Evolutionary conservation across 768 basidiomycete genomes (phyloP).

Genomic region (Boletus fagicola): DNA sequence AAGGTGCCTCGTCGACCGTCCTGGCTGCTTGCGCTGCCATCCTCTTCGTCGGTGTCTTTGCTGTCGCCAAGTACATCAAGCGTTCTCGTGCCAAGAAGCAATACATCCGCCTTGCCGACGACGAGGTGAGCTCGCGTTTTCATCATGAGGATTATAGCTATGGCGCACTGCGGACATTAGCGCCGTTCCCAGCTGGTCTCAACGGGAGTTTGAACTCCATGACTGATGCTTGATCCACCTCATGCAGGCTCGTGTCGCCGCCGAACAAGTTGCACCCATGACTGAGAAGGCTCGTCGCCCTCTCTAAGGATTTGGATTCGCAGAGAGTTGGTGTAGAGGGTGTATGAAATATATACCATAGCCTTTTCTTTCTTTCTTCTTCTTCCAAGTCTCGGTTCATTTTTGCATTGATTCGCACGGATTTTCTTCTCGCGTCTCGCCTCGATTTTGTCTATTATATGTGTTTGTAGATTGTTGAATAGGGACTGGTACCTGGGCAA

Average conservation of each 20-base stretch:
- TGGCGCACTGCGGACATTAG: constrained; percentile 8
- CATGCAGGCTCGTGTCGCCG: constrained; percentile 18
- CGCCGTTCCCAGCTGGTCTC: constrained; percentile 3
- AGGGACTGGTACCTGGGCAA: constrained; percentile 29
- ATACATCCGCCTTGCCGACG: constrained; percentile 36
- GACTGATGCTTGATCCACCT: constrained; percentile 2
- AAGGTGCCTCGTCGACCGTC: constrained; percentile 32
- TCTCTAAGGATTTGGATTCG: constrained; percentile 14
- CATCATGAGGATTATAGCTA: constrained; percentile 6
- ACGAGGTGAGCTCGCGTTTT: constrained; percentile 33
- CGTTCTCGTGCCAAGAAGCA: constrained; percentile 34
- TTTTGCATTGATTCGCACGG: constrained; percentile 21
- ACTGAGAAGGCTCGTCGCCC: constrained; percentile 29
- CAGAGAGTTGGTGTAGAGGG: not conserved
- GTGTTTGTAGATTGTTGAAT: constrained; percentile 18
- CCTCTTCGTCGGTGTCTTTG: constrained; percentile 34
- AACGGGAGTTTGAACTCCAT: constrained; percentile 3
- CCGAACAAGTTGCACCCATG: constrained; percentile 25
- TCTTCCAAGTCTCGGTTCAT: constrained; percentile 9
- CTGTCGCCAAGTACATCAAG: constrained; percentile 37
- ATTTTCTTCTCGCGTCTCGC: constrained; percentile 13
- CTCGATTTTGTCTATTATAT: constrained; percentile 13
- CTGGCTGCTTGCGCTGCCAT: constrained; percentile 37
- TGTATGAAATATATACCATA: constrained; percentile 5
- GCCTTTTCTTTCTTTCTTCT: not conserved